Base-by-base conservation (phyloP, 1,139 yeast genomes). In the Suhomyces bokatorum region DNA sequence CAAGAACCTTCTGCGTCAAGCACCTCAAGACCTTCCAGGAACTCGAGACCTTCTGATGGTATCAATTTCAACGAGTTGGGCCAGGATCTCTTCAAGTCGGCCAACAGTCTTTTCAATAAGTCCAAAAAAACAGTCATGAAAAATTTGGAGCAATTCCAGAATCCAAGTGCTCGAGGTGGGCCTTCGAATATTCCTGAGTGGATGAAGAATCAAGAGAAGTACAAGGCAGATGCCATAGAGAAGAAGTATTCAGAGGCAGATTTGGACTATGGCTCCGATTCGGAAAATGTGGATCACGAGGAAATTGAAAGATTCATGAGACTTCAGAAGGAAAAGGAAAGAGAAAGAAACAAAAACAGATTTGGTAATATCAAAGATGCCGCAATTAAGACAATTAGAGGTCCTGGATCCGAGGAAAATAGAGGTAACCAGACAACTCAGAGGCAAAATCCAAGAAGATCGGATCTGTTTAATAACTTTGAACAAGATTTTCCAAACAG, bases 131-230 rank as follows among this genome's bases (percentile, higher is more conserved):
- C 83, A 27, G 73, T 87, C 6, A 77, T 81, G 54, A 81, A 82
- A 55, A 87, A 87, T 34, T 69, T 86, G 35, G 87, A 82, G 45
- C 80, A 78, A 55, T 79, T 84, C 52, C 80, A 80, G 50, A 62
- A 61, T 12, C 52, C 44, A 22, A 49, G 67, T 7, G 12, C 35
- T 37, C 46, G 29, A 22, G 32, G 20, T 29, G 14, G 35, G 11
- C 14, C 32, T 11, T 32, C 53, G 9, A 77, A 78, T 13, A 66
- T 77, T 48, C 96, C 96, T 0, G 82, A 85, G 3, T 88, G 96
- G 96, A 85, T 88, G 93, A 75, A 72, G 47, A 76, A 79, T 50
- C 83, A 78, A 56, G 73, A 66, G 37, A 71, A 59, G 55, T 77
- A 80, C 58, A 78, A 75, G 47, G 58, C 59, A n/a, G 67, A 65